Conservation (phyloP, 2,329 filamentous ascomycete genomes). For the Atkinsonella texensis region DNA sequence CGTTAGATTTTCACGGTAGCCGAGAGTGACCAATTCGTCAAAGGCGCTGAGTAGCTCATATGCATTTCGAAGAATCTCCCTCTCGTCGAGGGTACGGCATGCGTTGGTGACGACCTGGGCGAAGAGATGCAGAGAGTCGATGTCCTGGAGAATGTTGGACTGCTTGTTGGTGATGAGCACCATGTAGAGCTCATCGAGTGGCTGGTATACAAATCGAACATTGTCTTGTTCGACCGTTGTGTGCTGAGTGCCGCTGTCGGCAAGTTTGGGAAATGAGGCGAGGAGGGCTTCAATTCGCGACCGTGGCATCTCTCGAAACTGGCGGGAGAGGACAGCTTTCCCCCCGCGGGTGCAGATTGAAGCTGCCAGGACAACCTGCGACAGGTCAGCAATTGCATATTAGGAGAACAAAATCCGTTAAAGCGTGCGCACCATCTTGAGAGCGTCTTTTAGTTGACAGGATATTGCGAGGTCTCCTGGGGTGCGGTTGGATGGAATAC, state of each 20-base stretch:
- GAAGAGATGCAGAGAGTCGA: conserved; percentile 95
- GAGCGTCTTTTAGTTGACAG: conserved; percentile 10
- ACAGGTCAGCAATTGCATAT: conserved; percentile 3
- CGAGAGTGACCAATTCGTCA: conserved; percentile 90
- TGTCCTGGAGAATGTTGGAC: conserved; percentile 98
- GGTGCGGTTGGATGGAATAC: background rate
- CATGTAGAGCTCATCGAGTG: conserved; percentile 98
- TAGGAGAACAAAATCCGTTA: background rate
- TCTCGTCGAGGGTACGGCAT: conserved; percentile 90
- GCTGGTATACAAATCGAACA: conserved; percentile 98
- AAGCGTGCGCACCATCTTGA: conserved; percentile 27
- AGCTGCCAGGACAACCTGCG: conserved; percentile 90
- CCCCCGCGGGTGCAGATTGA: conserved; percentile 98
- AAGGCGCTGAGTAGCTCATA: conserved; percentile 95
- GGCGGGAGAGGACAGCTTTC: conserved; percentile 94
- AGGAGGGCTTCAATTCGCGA: conserved; percentile 94
- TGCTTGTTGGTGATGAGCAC: conserved; percentile 98
- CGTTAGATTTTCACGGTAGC: conserved; percentile 92
- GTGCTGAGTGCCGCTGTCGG: conserved; percentile 91
- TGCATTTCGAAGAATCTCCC: conserved; percentile 87
- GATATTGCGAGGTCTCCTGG: background rate
- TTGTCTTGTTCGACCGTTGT: conserved; percentile 99
- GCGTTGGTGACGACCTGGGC: conserved; percentile 94
- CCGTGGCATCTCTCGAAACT: conserved; percentile 95
- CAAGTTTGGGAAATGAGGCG: conserved; percentile 94